Conservation (phyloP, 768 basidiomycete species). For the Hydnum rufescens region DNA sequence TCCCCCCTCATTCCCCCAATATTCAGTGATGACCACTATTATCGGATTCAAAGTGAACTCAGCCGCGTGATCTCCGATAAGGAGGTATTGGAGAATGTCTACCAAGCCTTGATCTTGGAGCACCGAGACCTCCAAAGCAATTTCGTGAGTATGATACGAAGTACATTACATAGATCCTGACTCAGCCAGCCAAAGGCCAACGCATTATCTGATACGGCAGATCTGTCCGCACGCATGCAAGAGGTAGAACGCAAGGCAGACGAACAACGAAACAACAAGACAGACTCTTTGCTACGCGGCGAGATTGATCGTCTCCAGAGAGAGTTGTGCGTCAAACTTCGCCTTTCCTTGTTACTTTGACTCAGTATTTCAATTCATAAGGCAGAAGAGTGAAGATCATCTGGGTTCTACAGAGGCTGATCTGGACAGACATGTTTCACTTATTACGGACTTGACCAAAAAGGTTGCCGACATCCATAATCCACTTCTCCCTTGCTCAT, state of each 20-base stretch:
- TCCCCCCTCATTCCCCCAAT: slow-evolving; percentile 8
- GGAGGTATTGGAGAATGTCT: slow-evolving; percentile 66
- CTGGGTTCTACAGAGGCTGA: slow-evolving; percentile 65
- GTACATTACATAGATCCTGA: not conserved
- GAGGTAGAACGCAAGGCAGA: slow-evolving; percentile 41
- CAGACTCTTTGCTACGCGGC: slow-evolving; percentile 52
- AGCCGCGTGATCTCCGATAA: slow-evolving; percentile 66
- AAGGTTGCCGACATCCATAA: too few species aligned
- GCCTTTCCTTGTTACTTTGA: not conserved
- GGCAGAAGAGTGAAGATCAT: slow-evolving; percentile 88
- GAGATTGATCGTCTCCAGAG: slow-evolving; percentile 66
- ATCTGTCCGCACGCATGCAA: slow-evolving; percentile 40
- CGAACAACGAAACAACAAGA: slow-evolving; percentile 41
- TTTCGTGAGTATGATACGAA: slow-evolving; percentile 17
- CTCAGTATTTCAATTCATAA: slow-evolving; percentile 19
- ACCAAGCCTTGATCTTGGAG: slow-evolving; percentile 54
- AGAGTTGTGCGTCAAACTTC: slow-evolving; percentile 50
- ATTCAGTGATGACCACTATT: slow-evolving; percentile 70
- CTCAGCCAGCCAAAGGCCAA: slow-evolving; percentile 33
- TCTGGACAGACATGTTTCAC: slow-evolving; percentile 53
- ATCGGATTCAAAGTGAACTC: slow-evolving; percentile 62
- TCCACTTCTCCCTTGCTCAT: too few species aligned
- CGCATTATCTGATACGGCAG: slow-evolving; percentile 55
- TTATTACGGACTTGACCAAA: slow-evolving; percentile 53
- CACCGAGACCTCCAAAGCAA: slow-evolving; percentile 53